Conservation (phyloP, 768 basidiomycete genomes). For the Termitomyces sp. region DNA sequence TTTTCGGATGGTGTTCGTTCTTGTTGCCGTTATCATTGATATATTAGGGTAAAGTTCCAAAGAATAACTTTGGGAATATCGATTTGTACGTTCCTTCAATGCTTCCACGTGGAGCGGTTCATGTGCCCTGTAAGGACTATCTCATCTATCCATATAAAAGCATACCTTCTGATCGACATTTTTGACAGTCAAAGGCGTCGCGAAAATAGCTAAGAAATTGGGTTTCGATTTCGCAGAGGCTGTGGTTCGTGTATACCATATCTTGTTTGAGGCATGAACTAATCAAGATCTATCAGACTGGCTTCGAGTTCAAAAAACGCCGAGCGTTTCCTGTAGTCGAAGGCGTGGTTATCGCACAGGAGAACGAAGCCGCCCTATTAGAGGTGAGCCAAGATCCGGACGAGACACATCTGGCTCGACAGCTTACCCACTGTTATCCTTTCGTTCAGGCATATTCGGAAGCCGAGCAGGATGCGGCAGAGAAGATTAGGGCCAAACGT, state of each 20-base stretch:
- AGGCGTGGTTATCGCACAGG: conserved; percentile 83
- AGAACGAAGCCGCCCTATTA: conserved; percentile 68
- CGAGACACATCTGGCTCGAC: conserved; percentile 1
- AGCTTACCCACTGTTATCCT: conserved; percentile 6
- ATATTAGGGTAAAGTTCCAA: conserved; percentile 82
- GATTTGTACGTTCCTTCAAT: conserved; percentile 94
- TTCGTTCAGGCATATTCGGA: conserved; percentile 81
- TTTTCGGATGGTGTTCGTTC: neutral
- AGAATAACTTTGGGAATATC: conserved; percentile 96
- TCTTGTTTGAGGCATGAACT: neutral
- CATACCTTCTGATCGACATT: conserved; percentile 1
- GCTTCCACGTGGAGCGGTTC: conserved; percentile 83
- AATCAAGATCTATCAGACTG: conserved; percentile 51
- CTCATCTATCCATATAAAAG: neutral
- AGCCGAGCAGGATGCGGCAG: conserved; percentile 71
- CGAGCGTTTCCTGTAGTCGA: conserved; percentile 81
- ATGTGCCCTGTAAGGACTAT: conserved; percentile 80
- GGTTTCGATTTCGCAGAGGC: conserved; percentile 93
- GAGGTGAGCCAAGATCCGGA: conserved; percentile 49
- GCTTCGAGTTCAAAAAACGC: conserved; percentile 95
- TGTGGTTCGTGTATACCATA: conserved; percentile 63
- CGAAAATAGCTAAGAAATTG: conserved; percentile 84
- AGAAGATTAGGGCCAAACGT: conserved; percentile 71
- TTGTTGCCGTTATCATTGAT: neutral
- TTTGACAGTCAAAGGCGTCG: conserved; percentile 73